These are phyloP conservation scores for Fraxinus americana DNA, from an alignment of 257 asterid species.

Conservation along the genomic window DNA sequence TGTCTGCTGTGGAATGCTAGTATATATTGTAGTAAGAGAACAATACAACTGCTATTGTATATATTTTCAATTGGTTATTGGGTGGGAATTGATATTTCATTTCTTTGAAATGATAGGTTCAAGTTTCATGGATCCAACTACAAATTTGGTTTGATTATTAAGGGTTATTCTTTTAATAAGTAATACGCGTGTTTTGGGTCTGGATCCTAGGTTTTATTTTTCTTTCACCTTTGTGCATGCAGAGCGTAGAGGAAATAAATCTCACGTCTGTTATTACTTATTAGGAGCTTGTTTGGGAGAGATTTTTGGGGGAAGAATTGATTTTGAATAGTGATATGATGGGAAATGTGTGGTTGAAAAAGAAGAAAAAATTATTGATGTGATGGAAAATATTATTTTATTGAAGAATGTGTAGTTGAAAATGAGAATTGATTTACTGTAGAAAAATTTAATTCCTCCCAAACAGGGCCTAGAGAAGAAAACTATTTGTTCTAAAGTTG, in stretches of 20 bases:
- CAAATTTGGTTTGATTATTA: neutral
- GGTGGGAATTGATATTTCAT: neutral
- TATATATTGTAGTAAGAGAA: neutral
- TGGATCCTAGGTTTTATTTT: neutral
- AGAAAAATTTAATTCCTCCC: too few species aligned
- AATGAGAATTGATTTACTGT: too few species aligned
- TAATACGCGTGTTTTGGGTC: neutral
- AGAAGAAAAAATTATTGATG: too few species aligned
- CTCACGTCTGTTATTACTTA: too few species aligned
- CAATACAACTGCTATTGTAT: neutral
- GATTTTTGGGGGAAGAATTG: too few species aligned
- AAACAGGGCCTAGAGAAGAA: too few species aligned
- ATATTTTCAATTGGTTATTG: neutral
- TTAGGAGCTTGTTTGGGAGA: too few species aligned
- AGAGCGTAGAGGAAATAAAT: neutral
- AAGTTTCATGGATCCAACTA: neutral
- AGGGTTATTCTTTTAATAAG: neutral
- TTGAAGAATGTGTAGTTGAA: too few species aligned
- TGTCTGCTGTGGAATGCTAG: neutral
- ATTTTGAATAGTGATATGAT: too few species aligned
- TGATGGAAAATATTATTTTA: too few species aligned
- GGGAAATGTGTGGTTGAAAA: too few species aligned
- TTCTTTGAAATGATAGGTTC: neutral
- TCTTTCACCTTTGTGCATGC: neutral
- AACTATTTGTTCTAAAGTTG: constrained; percentile 9